Percentiles rank a stretch among this genome's conserved stretches.
Evolutionary conservation across 1,284 basidiomycete genomes (phyloP).

Genomic region (Pseudozyma tsukubaensis): DNA sequence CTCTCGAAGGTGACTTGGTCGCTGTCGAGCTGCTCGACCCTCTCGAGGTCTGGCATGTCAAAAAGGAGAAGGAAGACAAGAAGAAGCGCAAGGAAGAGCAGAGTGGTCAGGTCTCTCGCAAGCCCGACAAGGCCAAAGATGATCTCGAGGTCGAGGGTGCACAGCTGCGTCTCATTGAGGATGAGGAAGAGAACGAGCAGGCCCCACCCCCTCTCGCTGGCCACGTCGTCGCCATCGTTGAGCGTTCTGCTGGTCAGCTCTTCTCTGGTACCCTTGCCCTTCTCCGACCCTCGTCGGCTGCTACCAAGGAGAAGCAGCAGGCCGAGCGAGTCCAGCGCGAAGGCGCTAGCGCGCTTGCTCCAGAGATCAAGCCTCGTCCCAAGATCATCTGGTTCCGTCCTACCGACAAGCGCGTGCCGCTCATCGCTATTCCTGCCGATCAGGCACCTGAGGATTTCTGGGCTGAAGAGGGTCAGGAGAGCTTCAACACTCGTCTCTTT

Average conservation of each 20-base stretch:
- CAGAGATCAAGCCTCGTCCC: constrained; percentile 77
- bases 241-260: constrained; percentile 97
- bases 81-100: constrained; percentile 88
- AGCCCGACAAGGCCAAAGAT: constrained; percentile 99
- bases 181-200: constrained; percentile 87
- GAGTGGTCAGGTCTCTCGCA: constrained; percentile 82
- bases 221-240: constrained; percentile 97
- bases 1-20: constrained; percentile 97
- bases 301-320: constrained; percentile 99
- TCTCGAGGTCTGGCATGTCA: constrained; percentile 88
- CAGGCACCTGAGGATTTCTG: constrained; percentile 97
- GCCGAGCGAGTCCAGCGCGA: constrained; percentile 96
- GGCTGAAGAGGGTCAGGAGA: constrained; percentile 81
- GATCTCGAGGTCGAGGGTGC: constrained; percentile 99
- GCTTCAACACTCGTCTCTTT: constrained; percentile 89
- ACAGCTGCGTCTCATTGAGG: constrained; percentile 93
- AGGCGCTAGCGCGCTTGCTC: constrained; percentile 80
- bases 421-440: constrained; percentile 96
- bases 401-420: constrained; percentile 97
- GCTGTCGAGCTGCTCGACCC: constrained; percentile 96
- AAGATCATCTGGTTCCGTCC: constrained; percentile 99
- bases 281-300: constrained; percentile 93
- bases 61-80: constrained; percentile 99
- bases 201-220: constrained; percentile 75
- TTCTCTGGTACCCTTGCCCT: constrained; percentile 97